These are phyloP conservation scores for Cinnamomum micranthum DNA, from an alignment of 164 flowering plant genomes.

Conservation along the genomic window DNA sequence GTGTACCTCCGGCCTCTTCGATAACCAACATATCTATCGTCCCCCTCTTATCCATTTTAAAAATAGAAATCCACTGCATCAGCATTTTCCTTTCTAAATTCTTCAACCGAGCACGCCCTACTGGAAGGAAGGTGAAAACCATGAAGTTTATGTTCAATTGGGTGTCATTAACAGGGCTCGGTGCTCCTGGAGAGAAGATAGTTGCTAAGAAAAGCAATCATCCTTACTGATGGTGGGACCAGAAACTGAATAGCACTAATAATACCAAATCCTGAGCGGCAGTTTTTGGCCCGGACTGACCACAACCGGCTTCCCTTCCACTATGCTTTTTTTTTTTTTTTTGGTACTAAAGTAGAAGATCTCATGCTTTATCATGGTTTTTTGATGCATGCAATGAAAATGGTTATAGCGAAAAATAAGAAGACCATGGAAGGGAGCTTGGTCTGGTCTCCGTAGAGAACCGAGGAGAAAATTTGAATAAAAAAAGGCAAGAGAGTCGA, in stretches of 20 bases:
- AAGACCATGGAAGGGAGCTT: slow-evolving; percentile 26
- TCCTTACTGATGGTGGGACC: too few species aligned
- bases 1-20: too few species aligned
- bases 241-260: too few species aligned
- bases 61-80: too few species aligned
- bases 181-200: background rate
- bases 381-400: slow-evolving; percentile 39
- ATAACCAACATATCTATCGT: too few species aligned
- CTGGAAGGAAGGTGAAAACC: too few species aligned
- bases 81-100: too few species aligned
- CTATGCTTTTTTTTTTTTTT: slow-evolving; percentile 4
- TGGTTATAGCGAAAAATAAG: slow-evolving; percentile 9
- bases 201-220: slow-evolving; percentile 17
- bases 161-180: background rate
- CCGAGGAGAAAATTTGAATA: slow-evolving; percentile 8
- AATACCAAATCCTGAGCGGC: slow-evolving; percentile 13
- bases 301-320: slow-evolving; percentile 21
- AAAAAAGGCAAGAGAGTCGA: background rate
- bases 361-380: slow-evolving; percentile 43
- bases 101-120: too few species aligned
- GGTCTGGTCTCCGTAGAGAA: slow-evolving; percentile 29
- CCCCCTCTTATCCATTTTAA: too few species aligned
- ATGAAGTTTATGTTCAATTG: too few species aligned
- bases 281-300: slow-evolving; percentile 22
- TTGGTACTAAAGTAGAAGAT: slow-evolving; percentile 18